Percentiles rank a stretch among this genome's conserved stretches.
These are phyloP conservation scores for Fraxinus nigra DNA, from an alignment of 305 asterid genomes.

Conservation along the genomic window DNA sequence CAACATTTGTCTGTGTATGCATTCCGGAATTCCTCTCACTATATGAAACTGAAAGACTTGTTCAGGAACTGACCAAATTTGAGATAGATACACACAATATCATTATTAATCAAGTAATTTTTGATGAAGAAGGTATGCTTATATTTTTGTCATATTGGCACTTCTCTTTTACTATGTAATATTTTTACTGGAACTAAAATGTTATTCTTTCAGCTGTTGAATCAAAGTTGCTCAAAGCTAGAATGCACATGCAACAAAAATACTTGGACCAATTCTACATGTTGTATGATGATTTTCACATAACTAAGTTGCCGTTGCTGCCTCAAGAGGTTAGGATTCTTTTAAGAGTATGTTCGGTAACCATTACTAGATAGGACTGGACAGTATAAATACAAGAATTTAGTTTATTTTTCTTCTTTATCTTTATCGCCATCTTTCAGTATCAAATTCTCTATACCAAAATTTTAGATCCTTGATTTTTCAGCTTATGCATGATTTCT, in stretches of 20 bases:
- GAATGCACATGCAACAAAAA: conserved; percentile 88
- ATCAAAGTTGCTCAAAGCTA: conserved; percentile 85
- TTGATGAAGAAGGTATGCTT: conserved; percentile 79
- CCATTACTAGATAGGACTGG: background rate
- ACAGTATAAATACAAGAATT: background rate
- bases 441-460: background rate
- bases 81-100: conserved; percentile 95
- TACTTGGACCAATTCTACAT: conserved; percentile 91
- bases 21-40: conserved; percentile 95
- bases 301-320: conserved; percentile 87
- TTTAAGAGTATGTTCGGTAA: background rate
- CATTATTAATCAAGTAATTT: conserved; percentile 90
- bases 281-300: conserved; percentile 83
- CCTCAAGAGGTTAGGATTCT: conserved; percentile 75
- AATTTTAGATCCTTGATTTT: background rate
- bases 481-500: background rate
- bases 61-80: conserved; percentile 88
- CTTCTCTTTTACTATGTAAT: conserved; percentile 2
- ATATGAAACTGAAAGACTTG: conserved; percentile 91
- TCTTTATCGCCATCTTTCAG: background rate
- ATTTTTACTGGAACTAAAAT: conserved; percentile 10
- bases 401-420: background rate
- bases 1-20: conserved; percentile 94
- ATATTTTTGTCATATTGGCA: background rate
- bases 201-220: conserved; percentile 48